phyloP scores from a whole-genome alignment of 768 basidiomycete species.

The Suillus occidentalis region DNA sequence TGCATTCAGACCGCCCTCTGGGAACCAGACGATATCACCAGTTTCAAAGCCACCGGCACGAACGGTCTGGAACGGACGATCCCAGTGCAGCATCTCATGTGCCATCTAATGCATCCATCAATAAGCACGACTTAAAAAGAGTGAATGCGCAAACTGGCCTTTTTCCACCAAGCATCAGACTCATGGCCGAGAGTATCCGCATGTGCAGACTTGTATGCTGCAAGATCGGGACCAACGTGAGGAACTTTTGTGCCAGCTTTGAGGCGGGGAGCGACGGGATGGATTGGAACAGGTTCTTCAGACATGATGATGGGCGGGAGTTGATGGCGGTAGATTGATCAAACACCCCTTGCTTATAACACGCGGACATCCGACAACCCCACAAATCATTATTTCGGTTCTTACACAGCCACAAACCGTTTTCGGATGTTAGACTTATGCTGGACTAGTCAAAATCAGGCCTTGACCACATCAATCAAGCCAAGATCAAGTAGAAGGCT shows the following conservation, averaged over 20 bases:
- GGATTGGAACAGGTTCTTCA: slow-evolving; percentile 42
- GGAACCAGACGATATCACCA: slow-evolving; percentile 95
- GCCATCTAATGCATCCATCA: slow-evolving; percentile 50
- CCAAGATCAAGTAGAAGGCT: background rate
- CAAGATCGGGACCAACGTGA: slow-evolving; percentile 76
- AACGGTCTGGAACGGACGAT: slow-evolving; percentile 87
- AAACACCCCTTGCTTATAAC: slow-evolving; percentile 6
- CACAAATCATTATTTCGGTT: background rate
- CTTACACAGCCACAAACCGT: background rate
- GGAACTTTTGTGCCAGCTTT: slow-evolving; percentile 62
- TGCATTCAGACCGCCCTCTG: slow-evolving; percentile 89
- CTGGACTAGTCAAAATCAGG: background rate
- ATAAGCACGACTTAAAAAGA: background rate
- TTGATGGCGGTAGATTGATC: background rate
- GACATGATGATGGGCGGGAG: slow-evolving; percentile 34
- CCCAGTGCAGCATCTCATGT: slow-evolving; percentile 78
- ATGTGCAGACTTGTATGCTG: slow-evolving; percentile 73
- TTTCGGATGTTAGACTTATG: background rate
- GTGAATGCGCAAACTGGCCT: slow-evolving; percentile 41
- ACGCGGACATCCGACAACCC: slow-evolving; percentile 4
- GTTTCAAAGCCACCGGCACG: slow-evolving; percentile 77
- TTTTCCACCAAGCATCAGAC: slow-evolving; percentile 87
- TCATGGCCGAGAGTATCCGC: slow-evolving; percentile 69
- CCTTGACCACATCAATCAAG: background rate
- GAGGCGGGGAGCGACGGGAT: slow-evolving; percentile 79